Conservation (phyloP, 257 asterid species). For the Voacanga thouarsii region DNA sequence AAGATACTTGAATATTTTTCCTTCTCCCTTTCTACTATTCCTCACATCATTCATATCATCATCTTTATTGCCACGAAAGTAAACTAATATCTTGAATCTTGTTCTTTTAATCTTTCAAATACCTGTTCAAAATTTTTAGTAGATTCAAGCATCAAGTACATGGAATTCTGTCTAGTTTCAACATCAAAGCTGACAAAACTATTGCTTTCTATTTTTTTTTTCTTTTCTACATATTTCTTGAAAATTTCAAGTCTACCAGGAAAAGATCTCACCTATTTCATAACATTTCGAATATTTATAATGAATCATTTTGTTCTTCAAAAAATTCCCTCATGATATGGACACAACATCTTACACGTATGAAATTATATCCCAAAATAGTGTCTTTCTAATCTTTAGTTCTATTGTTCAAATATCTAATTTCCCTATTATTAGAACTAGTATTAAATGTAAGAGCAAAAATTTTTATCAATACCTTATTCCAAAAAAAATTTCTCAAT, state of each 20-base stretch:
- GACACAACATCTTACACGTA: conserved; percentile 6
- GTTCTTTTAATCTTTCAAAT: conserved; percentile 7
- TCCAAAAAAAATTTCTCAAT: not conserved
- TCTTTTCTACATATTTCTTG: not conserved
- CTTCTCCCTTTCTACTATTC: not conserved
- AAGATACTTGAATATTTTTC: not conserved
- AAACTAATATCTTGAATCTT: not conserved
- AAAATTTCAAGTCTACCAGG: not conserved
- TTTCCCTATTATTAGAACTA: not conserved
- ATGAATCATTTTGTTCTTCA: not conserved
- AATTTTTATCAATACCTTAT: not conserved
- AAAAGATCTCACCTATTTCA: not conserved
- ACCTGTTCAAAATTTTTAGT: conserved; percentile 5
- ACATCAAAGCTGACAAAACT: conserved; percentile 1
- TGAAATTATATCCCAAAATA: not conserved
- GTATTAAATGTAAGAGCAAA: conserved; percentile 5
- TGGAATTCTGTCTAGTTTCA: conserved; percentile 7
- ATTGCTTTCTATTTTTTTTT: conserved; percentile 3
- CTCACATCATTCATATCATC: not conserved
- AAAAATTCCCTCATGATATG: conserved; percentile 1
- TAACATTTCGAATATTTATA: not conserved
- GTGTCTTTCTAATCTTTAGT: not conserved
- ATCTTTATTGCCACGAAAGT: not conserved
- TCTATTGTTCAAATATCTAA: not conserved
- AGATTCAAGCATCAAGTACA: conserved; percentile 1